Percentiles rank a stretch among this genome's conserved stretches.
These are phyloP conservation scores for Lathyrus sativus DNA, from an alignment of 306 rosid genomes.

Conservation along the genomic window DNA sequence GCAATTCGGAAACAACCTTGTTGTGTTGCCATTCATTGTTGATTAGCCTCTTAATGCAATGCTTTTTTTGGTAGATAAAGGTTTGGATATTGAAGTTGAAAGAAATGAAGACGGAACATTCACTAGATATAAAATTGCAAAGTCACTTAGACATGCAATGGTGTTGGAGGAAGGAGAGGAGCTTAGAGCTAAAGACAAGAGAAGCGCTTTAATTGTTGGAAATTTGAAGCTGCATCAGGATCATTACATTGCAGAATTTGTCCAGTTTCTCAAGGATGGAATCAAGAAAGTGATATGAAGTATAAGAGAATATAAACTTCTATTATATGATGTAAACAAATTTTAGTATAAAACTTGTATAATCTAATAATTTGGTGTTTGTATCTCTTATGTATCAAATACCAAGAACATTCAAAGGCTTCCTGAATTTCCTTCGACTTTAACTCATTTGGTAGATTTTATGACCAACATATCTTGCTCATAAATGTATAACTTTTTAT, in stretches of 20 bases:
- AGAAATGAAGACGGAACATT: conserved; percentile 48
- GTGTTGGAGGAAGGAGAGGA: conserved; percentile 47
- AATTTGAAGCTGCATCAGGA: conserved; percentile 39
- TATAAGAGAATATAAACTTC: too few species aligned
- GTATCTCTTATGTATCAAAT: too few species aligned
- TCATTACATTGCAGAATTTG: conserved; percentile 21
- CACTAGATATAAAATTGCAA: conserved; percentile 42
- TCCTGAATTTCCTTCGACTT: not conserved
- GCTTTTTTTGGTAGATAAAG: conserved; percentile 44
- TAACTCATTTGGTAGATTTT: not conserved
- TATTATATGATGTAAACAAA: too few species aligned
- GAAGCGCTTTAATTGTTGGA: conserved; percentile 37
- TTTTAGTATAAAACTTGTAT: too few species aligned
- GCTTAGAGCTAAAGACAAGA: conserved; percentile 35
- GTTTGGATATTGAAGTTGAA: conserved; percentile 44
- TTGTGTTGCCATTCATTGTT: conserved; percentile 40
- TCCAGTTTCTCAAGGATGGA: conserved; percentile 31
- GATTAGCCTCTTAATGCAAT: conserved; percentile 55
- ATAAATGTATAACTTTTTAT: not conserved
- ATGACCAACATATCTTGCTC: not conserved
- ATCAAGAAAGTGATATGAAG: conserved; percentile 18
- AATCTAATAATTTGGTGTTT: too few species aligned
- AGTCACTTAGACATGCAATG: conserved; percentile 38
- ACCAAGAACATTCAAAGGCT: not conserved
- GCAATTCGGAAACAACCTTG: conserved; percentile 47